Percentiles rank a stretch among this genome's conserved stretches.
Evolutionary conservation across 495 filamentous ascomycete genomes (phyloP).

Genomic region (Aspergillus campestris): DNA sequence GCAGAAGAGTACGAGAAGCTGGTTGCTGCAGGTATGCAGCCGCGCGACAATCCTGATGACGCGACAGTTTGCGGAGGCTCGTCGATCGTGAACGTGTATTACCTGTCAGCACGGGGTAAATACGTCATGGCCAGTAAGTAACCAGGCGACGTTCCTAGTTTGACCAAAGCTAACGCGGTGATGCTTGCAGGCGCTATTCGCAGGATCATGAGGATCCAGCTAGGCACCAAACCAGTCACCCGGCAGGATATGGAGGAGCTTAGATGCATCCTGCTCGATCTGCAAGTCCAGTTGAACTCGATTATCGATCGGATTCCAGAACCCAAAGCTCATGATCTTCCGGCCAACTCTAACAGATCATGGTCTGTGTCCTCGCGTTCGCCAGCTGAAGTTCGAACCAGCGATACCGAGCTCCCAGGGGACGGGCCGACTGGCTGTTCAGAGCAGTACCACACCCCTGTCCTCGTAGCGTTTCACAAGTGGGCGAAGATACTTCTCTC

Average conservation of each 20-base stretch:
- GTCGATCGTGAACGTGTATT: constrained; percentile 42
- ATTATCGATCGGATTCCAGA: constrained; percentile 36
- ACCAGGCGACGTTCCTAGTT: not conserved
- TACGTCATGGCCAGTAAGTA: constrained; percentile 41
- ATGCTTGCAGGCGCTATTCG: constrained; percentile 30
- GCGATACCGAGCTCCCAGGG: constrained; percentile 27
- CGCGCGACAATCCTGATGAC: constrained; percentile 37
- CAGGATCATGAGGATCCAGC: constrained; percentile 36
- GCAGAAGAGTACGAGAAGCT: constrained; percentile 31
- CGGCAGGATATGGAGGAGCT: constrained; percentile 39
- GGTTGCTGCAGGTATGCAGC: constrained; percentile 22
- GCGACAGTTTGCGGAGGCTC: constrained; percentile 36
- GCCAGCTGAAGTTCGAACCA: constrained; percentile 16
- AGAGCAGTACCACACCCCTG: constrained; percentile 38
- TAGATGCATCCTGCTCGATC: constrained; percentile 33
- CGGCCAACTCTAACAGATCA: constrained; percentile 13
- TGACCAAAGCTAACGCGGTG: constrained; percentile 6
- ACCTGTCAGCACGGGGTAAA: constrained; percentile 38
- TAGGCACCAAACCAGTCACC: constrained; percentile 37
- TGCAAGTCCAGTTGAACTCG: constrained; percentile 37
- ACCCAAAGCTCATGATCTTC: constrained; percentile 1
- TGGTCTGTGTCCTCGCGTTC: constrained; percentile 25
- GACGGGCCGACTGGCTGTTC: constrained; percentile 29
- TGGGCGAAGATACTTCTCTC: constrained; percentile 39
- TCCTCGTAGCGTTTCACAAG: constrained; percentile 39